Conservation (phyloP, 805 yeast genomes). For the Candida gorgasii region DNA sequence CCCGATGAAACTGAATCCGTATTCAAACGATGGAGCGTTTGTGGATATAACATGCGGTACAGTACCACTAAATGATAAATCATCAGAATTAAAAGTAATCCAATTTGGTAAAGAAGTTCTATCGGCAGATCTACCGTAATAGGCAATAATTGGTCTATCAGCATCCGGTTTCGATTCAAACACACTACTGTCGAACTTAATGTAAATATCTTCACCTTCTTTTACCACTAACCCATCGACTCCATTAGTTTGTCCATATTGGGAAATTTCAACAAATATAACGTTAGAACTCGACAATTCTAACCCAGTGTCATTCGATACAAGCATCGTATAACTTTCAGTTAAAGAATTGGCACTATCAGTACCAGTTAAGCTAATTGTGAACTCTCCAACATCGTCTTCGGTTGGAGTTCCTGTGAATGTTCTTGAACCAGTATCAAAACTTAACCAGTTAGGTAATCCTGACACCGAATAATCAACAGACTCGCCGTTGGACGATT, state of each 20-base stretch:
- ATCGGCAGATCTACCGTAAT: slow-evolving; percentile 79
- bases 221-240: slow-evolving; percentile 66
- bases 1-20: slow-evolving; percentile 71
- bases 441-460: slow-evolving; percentile 78
- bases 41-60: slow-evolving; percentile 85
- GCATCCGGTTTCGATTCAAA: slow-evolving; percentile 51
- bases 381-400: slow-evolving; percentile 41
- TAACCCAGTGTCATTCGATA: slow-evolving; percentile 60
- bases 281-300: slow-evolving; percentile 41
- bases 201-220: slow-evolving; percentile 66
- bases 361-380: slow-evolving; percentile 59
- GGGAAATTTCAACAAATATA: slow-evolving; percentile 54
- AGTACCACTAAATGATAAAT: slow-evolving; percentile 75
- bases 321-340: slow-evolving; percentile 56
- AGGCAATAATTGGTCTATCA: slow-evolving; percentile 54
- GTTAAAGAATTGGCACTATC: slow-evolving; percentile 58
- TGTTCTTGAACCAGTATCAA: slow-evolving; percentile 61
- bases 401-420: slow-evolving; percentile 68
- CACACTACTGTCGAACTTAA: slow-evolving; percentile 59
- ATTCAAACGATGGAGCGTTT: slow-evolving; percentile 83
- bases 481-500: slow-evolving; percentile 37
- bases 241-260: slow-evolving; percentile 78
- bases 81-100: slow-evolving; percentile 66
- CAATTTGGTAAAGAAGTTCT: slow-evolving; percentile 91
- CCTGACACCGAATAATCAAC: slow-evolving; percentile 57